These are phyloP conservation scores for Saksenaea vasiformis DNA, from an alignment of 371 early-diverging fungal species.

Conservation along the genomic window DNA sequence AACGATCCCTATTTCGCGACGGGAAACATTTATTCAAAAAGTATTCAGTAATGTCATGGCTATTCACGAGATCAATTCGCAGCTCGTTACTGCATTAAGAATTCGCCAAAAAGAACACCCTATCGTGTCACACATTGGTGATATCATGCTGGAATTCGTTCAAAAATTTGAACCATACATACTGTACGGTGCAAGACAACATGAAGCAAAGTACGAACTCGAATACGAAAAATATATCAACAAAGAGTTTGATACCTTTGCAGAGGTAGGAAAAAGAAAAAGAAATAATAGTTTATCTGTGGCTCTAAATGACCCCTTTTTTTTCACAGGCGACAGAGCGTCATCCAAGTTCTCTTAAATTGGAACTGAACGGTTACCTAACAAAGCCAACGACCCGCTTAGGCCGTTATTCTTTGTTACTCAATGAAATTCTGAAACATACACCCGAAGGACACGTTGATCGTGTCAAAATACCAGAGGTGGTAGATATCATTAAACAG, in stretches of 20 bases:
- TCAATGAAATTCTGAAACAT: slow-evolving; percentile 85
- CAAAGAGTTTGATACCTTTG: slow-evolving; percentile 36
- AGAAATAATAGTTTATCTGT: too few relatives aligned
- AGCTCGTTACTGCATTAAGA: slow-evolving; percentile 66
- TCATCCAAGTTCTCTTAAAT: slow-evolving; percentile 60
- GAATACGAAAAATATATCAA: slow-evolving; percentile 39
- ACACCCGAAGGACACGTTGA: slow-evolving; percentile 84
- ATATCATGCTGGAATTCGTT: slow-evolving; percentile 76
- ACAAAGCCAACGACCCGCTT: slow-evolving; percentile 84
- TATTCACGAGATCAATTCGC: slow-evolving; percentile 70
- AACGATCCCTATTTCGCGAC: slow-evolving; percentile 62
- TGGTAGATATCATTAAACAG: slow-evolving; percentile 69
- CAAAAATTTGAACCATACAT: slow-evolving; percentile 79
- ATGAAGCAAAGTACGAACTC: slow-evolving; percentile 64
- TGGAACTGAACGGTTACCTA: slow-evolving; percentile 82
- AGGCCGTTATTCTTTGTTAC: slow-evolving; percentile 87
- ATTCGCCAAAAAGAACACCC: slow-evolving; percentile 73
- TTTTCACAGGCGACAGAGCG: slow-evolving; percentile 32
- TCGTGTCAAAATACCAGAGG: slow-evolving; percentile 70
- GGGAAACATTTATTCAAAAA: slow-evolving; percentile 69
- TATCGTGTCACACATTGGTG: slow-evolving; percentile 82
- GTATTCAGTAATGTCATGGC: slow-evolving; percentile 83
- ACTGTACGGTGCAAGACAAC: slow-evolving; percentile 86
- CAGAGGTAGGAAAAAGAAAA: slow-evolving; percentile 60
- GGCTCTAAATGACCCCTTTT: too few relatives aligned